These are phyloP conservation scores for Ophiostoma pallidulum DNA, from an alignment of 2,329 filamentous ascomycete species.

Conservation along the genomic window DNA sequence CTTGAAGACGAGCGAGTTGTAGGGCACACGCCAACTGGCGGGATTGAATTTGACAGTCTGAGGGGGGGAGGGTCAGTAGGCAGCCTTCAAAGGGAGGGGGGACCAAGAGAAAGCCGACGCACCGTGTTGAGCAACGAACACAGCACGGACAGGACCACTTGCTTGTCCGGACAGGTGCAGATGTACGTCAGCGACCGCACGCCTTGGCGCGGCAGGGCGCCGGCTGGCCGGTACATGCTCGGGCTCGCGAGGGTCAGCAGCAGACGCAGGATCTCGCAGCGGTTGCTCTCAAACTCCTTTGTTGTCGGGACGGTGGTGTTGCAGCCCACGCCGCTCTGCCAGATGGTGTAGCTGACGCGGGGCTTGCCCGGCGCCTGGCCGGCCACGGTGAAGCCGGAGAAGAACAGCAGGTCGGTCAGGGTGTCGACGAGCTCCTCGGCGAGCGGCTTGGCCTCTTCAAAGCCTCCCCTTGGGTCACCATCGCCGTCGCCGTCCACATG, in stretches of 20 bases:
- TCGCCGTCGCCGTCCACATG: neutral
- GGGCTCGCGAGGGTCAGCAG: slow-evolving; percentile 80
- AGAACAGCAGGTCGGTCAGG: slow-evolving; percentile 82
- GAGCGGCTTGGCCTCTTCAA: slow-evolving; percentile 74
- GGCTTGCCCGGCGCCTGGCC: slow-evolving; percentile 56
- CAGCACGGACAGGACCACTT: slow-evolving; percentile 77
- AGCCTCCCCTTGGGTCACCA: slow-evolving; percentile 24
- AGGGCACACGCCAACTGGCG: slow-evolving; percentile 85
- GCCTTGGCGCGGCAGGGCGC: slow-evolving; percentile 68
- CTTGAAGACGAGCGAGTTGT: slow-evolving; percentile 85
- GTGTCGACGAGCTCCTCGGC: slow-evolving; percentile 91
- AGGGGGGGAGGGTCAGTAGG: neutral
- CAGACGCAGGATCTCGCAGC: slow-evolving; percentile 79
- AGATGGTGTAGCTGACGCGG: slow-evolving; percentile 88
- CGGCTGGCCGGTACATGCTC: slow-evolving; percentile 85
- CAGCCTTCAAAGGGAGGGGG: neutral
- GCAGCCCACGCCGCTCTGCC: slow-evolving; percentile 96
- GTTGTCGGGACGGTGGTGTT: slow-evolving; percentile 80
- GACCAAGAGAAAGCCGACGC: slow-evolving; percentile 26
- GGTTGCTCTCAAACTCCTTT: slow-evolving; percentile 86
- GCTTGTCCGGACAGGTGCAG: slow-evolving; percentile 79
- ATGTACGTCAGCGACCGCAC: slow-evolving; percentile 82
- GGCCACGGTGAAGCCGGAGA: slow-evolving; percentile 78
- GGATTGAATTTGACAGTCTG: slow-evolving; percentile 94
- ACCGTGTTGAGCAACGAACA: slow-evolving; percentile 94